A percentile compares a stretch with the other conserved stretches of the same genome.
Evolutionary conservation across 2,329 filamentous ascomycete species (phyloP).

Genomic region (Sclerotinia minor): DNA sequence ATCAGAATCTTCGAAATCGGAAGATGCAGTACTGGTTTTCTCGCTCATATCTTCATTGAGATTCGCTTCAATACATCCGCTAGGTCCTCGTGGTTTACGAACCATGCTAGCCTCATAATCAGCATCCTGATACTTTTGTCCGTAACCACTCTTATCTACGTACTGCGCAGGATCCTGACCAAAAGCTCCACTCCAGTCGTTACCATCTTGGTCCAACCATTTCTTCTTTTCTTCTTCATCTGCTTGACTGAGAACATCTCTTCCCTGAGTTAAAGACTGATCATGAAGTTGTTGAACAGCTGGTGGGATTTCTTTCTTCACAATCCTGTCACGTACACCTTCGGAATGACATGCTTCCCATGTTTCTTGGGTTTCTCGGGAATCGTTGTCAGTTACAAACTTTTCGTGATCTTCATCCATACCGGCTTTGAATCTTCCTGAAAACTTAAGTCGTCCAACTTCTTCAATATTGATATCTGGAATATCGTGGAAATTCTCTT

Average conservation of each 20-base stretch:
- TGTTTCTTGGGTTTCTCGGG: constrained; percentile 87
- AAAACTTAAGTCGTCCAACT: constrained; percentile 78
- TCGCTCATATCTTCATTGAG: constrained; percentile 40
- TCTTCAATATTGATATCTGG: constrained; percentile 77
- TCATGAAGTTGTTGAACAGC: constrained; percentile 76
- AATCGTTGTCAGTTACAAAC: constrained; percentile 84
- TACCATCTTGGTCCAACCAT: constrained; percentile 78
- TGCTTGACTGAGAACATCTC: constrained; percentile 76
- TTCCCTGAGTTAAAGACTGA: constrained; percentile 72
- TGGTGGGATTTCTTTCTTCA: constrained; percentile 72
- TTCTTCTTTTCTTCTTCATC: constrained; percentile 70
- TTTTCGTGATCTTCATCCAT: constrained; percentile 82
- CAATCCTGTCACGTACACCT: constrained; percentile 72
- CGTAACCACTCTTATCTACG: constrained; percentile 27
- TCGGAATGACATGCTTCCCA: constrained; percentile 92
- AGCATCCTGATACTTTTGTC: constrained; percentile 21
- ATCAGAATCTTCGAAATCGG: constrained; percentile 31
- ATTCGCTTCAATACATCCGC: constrained; percentile 26
- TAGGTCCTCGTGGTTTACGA: constrained; percentile 16
- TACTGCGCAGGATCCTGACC: constrained; percentile 65
- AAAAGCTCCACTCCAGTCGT: constrained; percentile 86
- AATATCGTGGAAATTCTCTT: constrained; percentile 67
- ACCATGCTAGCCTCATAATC: constrained; percentile 27
- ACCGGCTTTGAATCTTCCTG: constrained; percentile 81
- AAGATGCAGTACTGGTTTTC: constrained; percentile 23